These are phyloP conservation scores for Sphagnum tenellum DNA, from an alignment of 225 moss, liverwort and hornwort species.

Conservation along the genomic window DNA sequence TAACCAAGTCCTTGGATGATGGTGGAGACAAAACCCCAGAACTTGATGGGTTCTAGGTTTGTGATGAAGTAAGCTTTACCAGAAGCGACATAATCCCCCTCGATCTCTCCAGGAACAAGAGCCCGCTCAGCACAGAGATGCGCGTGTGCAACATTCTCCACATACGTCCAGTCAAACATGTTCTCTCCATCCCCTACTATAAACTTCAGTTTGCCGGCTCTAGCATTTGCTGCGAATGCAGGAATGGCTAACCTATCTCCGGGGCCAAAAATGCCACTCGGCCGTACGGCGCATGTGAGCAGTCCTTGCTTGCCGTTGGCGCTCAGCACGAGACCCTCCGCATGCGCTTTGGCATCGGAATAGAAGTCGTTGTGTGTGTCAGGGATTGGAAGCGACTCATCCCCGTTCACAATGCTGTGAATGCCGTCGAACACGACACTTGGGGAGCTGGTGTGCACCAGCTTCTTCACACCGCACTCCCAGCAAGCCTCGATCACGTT, in stretches of 20 bases:
- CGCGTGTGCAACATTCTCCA: constrained; percentile 88
- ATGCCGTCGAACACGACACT: constrained; percentile 71
- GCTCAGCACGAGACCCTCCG: constrained; percentile 71
- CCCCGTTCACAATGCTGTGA: constrained; percentile 41
- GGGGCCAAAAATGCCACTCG: constrained; percentile 93
- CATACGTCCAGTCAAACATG: constrained; percentile 88
- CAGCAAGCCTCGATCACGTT: constrained; percentile 79
- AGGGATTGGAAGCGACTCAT: constrained; percentile 68
- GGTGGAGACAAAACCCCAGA: too few relatives aligned
- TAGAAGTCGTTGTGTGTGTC: constrained; percentile 80
- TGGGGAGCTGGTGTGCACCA: constrained; percentile 80
- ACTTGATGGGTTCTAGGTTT: constrained; percentile 45
- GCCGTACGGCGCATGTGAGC: constrained; percentile 73
- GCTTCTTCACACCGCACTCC: constrained; percentile 64
- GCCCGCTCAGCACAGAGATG: constrained; percentile 87
- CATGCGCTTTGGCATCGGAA: constrained; percentile 81
- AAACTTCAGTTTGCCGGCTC: constrained; percentile 64
- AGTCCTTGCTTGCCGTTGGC: constrained; percentile 55
- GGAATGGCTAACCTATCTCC: constrained; percentile 71
- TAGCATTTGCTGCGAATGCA: constrained; percentile 53
- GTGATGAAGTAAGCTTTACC: constrained; percentile 89
- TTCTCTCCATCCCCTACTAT: constrained; percentile 84
- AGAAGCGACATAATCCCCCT: constrained; percentile 37
- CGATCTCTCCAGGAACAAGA: constrained; percentile 33
- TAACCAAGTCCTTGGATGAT: too few relatives aligned